Evolutionary conservation across 2,329 filamentous ascomycete species (phyloP).

Genomic region (Phyllosticta paracitricarpa): DNA sequence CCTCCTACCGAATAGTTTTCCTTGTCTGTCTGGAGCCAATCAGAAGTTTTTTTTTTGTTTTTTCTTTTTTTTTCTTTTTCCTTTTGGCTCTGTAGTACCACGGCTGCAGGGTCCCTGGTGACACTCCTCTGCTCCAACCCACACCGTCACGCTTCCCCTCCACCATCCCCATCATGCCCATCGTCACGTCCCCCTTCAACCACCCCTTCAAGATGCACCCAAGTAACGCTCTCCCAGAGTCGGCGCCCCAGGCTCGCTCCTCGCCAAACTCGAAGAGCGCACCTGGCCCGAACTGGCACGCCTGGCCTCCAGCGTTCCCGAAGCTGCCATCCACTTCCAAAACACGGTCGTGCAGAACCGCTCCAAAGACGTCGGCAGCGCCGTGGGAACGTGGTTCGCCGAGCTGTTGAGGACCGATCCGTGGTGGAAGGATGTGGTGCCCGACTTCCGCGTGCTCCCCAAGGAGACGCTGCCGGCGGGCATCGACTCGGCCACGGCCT

Average conservation of each 20-base stretch:
- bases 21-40: neutral
- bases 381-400: slow-evolving; percentile 51
- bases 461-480: slow-evolving; percentile 48
- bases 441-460: slow-evolving; percentile 58
- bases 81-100: neutral
- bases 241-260: slow-evolving; percentile 29
- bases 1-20: neutral
- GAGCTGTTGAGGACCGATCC: slow-evolving; percentile 57
- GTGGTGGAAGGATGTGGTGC: slow-evolving; percentile 64
- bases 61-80: neutral
- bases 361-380: slow-evolving; percentile 49
- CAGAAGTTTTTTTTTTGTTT: too few relatives aligned
- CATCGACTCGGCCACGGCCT: slow-evolving; percentile 62
- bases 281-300: slow-evolving; percentile 36
- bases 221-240: slow-evolving; percentile 19
- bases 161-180: neutral
- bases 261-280: slow-evolving; percentile 32
- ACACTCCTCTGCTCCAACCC: neutral
- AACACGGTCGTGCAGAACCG: slow-evolving; percentile 48
- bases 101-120: neutral
- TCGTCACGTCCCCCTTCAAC: neutral
- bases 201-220: neutral
- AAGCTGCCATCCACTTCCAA: slow-evolving; percentile 74
- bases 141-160: neutral
- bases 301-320: slow-evolving; percentile 51